Evolutionary conservation across 148 eudicot genomes (phyloP).

Genomic region (Agrostemma githago): DNA sequence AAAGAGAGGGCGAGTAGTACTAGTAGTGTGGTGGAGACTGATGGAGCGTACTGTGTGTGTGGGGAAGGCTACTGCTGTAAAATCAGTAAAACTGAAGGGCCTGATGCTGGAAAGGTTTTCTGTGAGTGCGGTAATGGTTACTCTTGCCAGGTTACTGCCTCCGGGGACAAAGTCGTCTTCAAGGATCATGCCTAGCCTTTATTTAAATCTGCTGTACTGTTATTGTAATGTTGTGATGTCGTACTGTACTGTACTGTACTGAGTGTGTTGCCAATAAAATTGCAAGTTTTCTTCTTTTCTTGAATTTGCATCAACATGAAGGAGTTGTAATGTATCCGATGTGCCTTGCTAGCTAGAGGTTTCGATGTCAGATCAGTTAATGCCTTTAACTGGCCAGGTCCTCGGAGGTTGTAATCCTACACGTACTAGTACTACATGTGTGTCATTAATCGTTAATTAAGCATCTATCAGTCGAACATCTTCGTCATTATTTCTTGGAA

Average conservation of each 20-base stretch:
- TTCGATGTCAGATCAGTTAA: too few species aligned
- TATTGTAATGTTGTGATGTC: neutral
- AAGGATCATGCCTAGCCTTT: conserved; percentile 19
- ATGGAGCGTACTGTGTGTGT: conserved; percentile 35
- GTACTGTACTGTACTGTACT: neutral
- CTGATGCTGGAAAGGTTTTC: conserved; percentile 30
- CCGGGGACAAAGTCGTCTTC: conserved; percentile 15
- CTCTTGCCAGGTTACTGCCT: conserved; percentile 27
- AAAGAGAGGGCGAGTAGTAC: neutral
- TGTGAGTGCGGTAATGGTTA: conserved; percentile 33
- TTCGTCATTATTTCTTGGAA: too few species aligned
- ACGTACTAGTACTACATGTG: too few species aligned
- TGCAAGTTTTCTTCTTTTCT: neutral
- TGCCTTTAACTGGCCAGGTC: too few species aligned
- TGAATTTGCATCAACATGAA: too few species aligned
- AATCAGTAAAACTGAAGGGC: conserved; percentile 29
- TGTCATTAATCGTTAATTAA: too few species aligned
- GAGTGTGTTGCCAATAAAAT: conserved; percentile 1
- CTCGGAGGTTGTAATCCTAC: too few species aligned
- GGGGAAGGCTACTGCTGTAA: conserved; percentile 35
- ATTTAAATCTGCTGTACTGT: neutral
- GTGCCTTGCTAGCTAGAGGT: too few species aligned
- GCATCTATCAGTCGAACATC: too few species aligned
- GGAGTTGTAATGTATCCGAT: too few species aligned
- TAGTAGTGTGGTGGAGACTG: conserved; percentile 19